These are phyloP conservation scores for Aegilops speltoides DNA, from an alignment of 176 grass and related monocot genomes.

Conservation along the genomic window DNA sequence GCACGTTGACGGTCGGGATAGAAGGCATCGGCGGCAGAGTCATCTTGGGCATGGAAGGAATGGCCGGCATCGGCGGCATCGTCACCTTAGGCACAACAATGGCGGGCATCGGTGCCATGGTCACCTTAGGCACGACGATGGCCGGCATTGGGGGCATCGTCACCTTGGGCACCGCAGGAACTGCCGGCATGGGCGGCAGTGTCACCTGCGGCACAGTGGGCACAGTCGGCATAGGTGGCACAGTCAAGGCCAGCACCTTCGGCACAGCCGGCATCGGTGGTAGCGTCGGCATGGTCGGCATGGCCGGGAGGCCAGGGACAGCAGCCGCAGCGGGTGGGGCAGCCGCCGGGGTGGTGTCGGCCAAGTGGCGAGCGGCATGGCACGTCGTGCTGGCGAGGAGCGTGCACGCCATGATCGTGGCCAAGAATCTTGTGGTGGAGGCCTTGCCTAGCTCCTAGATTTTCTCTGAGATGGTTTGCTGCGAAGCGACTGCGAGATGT, in stretches of 20 bases:
- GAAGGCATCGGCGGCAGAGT: not conserved
- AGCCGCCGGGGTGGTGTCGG: not conserved
- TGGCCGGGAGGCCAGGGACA: not conserved
- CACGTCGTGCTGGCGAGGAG: not conserved
- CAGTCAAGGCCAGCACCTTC: too few relatives aligned
- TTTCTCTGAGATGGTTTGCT: not conserved
- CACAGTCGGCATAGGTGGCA: not conserved
- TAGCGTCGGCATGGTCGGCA: not conserved
- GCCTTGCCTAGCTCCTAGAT: not conserved
- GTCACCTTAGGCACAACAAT: not conserved
- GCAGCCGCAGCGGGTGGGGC: not conserved
- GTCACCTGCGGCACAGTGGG: not conserved
- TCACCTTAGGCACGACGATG: not conserved
- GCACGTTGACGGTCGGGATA: conserved; percentile 15
- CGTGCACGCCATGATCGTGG: not conserved
- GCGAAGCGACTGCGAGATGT: not conserved
- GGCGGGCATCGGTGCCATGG: not conserved
- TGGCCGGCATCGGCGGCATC: not conserved
- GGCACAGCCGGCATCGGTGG: not conserved
- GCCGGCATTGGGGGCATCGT: not conserved
- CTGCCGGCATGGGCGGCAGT: not conserved
- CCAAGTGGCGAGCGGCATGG: conserved; percentile 1
- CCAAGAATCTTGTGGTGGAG: not conserved
- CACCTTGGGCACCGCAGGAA: not conserved
- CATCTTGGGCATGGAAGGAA: not conserved